Evolutionary conservation across 2,329 filamentous ascomycete species (phyloP).

Genomic region (Colletotrichum trifolii): DNA sequence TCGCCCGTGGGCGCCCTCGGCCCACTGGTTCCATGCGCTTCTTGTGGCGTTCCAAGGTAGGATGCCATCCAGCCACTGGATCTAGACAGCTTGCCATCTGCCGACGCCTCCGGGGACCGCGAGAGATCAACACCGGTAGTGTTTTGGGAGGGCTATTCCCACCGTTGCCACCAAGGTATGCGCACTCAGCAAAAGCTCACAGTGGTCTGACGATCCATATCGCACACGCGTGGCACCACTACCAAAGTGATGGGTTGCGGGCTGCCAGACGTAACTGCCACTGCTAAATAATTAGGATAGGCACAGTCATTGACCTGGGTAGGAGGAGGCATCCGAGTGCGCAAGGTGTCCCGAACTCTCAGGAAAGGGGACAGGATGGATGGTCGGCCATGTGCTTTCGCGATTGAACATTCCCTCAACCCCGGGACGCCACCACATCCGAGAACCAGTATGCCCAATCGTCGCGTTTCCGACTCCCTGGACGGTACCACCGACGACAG

Average conservation of each 20-base stretch:
- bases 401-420: slow-evolving; percentile 8
- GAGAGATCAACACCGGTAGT: neutral
- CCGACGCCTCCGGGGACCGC: slow-evolving; percentile 21
- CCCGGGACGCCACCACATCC: slow-evolving; percentile 4
- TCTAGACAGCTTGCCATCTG: slow-evolving; percentile 23
- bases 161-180: neutral
- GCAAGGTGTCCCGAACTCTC: neutral
- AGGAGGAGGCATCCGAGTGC: slow-evolving; percentile 6
- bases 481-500: slow-evolving; percentile 31
- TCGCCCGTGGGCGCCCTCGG: slow-evolving; percentile 4
- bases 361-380: slow-evolving; percentile 5
- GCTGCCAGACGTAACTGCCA: too few relatives aligned
- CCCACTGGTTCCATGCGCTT: neutral
- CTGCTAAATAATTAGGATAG: too few relatives aligned
- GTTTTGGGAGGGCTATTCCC: neutral
- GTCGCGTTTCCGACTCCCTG: slow-evolving; percentile 28
- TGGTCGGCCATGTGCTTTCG: slow-evolving; percentile 8
- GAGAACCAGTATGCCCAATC: slow-evolving; percentile 12
- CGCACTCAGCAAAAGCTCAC: neutral
- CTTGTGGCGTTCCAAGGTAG: slow-evolving; percentile 21
- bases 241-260: neutral
- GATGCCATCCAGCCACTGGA: slow-evolving; percentile 20
- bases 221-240: neutral
- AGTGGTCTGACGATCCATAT: neutral
- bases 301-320: too few relatives aligned